phyloP scores from a whole-genome alignment of 108 stramenopile genomes.

The Fragilariopsis cylindrus region DNA sequence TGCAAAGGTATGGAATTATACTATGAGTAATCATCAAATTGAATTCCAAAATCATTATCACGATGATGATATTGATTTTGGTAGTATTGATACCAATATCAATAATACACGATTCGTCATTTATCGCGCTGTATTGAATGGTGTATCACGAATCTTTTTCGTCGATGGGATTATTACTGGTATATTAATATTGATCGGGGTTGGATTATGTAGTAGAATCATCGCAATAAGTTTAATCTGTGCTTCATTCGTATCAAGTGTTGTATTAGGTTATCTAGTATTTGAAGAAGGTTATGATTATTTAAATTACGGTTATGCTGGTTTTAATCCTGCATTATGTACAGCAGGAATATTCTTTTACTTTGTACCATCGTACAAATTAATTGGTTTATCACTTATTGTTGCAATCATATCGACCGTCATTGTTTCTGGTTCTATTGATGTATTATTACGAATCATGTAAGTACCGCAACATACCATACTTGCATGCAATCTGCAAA shows the following conservation, averaged over 20 bases:
- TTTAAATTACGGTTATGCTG: conserved; percentile 27
- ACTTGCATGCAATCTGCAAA: no score
- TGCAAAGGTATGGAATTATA: conserved; percentile 30
- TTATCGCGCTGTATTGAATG: conserved; percentile 18
- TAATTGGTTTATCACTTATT: conserved; percentile 12
- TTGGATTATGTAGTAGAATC: conserved; percentile 35
- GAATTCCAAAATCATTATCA: conserved; percentile 2
- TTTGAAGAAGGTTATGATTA: conserved; percentile 2
- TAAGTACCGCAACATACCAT: neutral
- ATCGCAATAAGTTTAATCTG: conserved; percentile 9
- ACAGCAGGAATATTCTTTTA: conserved; percentile 23
- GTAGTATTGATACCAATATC: neutral
- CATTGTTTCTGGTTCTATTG: neutral
- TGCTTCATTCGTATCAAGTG: conserved; percentile 9
- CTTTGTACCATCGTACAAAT: conserved; percentile 25
- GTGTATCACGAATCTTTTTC: conserved; percentile 22
- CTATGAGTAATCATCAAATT: neutral
- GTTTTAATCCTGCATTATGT: conserved; percentile 30
- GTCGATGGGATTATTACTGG: conserved; percentile 16
- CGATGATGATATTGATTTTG: neutral
- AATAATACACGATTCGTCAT: conserved; percentile 1
- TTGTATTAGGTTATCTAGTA: conserved; percentile 5
- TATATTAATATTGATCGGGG: conserved; percentile 26
- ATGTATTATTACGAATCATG: neutral
- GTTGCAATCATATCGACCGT: conserved; percentile 7